Percentiles rank a stretch among this genome's conserved stretches.
phyloP scores from a whole-genome alignment of 2,329 filamentous ascomycete species.

The Colletotrichum siamense region DNA sequence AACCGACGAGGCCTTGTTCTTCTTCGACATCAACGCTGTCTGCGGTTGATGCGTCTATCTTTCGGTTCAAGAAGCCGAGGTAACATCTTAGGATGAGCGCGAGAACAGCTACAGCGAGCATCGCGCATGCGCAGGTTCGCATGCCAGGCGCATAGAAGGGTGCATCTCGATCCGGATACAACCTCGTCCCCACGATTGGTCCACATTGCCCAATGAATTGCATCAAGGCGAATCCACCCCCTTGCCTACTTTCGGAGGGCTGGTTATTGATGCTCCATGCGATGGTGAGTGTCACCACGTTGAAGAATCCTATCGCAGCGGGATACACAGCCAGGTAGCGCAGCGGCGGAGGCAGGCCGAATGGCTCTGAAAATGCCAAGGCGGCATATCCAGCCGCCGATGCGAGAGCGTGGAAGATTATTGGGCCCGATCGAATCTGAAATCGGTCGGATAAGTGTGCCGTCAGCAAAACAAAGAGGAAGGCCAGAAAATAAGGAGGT shows the following conservation, averaged over 20 bases:
- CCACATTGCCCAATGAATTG: slow-evolving; percentile 85
- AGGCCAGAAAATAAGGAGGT: slow-evolving; percentile 81
- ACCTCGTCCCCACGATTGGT: slow-evolving; percentile 70
- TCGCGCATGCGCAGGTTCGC: slow-evolving; percentile 65
- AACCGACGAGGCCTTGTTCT: slow-evolving; percentile 45
- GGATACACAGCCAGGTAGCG: slow-evolving; percentile 82
- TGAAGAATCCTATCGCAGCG: slow-evolving; percentile 82
- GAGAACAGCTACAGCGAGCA: slow-evolving; percentile 64
- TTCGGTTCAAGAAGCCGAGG: slow-evolving; percentile 56
- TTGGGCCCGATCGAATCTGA: slow-evolving; percentile 66
- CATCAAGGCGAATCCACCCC: slow-evolving; percentile 79
- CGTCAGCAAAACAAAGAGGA: slow-evolving; percentile 73
- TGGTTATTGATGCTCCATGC: slow-evolving; percentile 93
- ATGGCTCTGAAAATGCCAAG: slow-evolving; percentile 62
- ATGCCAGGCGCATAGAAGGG: slow-evolving; percentile 70
- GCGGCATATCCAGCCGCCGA: slow-evolving; percentile 67
- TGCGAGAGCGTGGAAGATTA: slow-evolving; percentile 72
- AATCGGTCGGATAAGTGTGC: slow-evolving; percentile 74
- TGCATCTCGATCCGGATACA: slow-evolving; percentile 66
- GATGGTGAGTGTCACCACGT: slow-evolving; percentile 82
- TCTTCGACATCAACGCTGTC: slow-evolving; percentile 33
- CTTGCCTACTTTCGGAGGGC: slow-evolving; percentile 69
- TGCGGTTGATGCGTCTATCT: slow-evolving; percentile 40
- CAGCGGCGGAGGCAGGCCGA: slow-evolving; percentile 48
- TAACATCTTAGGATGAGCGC: slow-evolving; percentile 60